Evolutionary conservation across 225 moss, liverwort and hornwort genomes (phyloP), one percentile per base, ranked within the genome.

Genomic region (Anthoceros angustus): DNA sequence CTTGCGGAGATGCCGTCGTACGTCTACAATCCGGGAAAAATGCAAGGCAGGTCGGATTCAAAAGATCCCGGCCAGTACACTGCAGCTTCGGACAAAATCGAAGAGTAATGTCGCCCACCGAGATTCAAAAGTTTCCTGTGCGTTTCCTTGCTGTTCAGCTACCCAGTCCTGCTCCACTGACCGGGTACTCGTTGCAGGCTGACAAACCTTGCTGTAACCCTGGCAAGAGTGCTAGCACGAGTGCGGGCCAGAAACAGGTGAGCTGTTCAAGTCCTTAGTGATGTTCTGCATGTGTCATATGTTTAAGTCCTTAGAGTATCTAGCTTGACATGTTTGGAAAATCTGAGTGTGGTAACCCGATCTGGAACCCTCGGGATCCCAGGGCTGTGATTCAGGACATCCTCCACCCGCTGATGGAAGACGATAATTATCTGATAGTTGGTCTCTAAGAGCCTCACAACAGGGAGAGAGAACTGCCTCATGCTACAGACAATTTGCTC

Each of bases 351-450:
- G 12, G 39, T 63, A 9, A 38, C 12, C 25, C 12, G 10, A 65
- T 38, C 42, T 65, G 41, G 8, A 14, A 39, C 21, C 8, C 61
- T 70, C 25, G 8, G 41, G 65, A 40, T 10, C 41, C 49, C 70
- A 79, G 76, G 63, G 63, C 68, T 67, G 49, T 43, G 41, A 73
- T 82, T 43, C 26, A 62, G 46, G 74, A 72, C 69, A 42, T 69
- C 40, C 62, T 82, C 64, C 72, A 72, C 63, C 74, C 76, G 26
- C 20, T 79, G 23, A 23, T 79, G 49, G 79, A 79, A 50, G 72
- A 79, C 62, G 43, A 74, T 49, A 77, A 42, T 62, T 77, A 63
- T 55, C 63, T 77, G 41, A 72, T 77, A 5, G 66, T 71, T 72
- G 82, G 76, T 55, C 68, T 70, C 15, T 79, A 55, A 82, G 65